Base-by-base conservation (phyloP, 2,329 filamentous ascomycete genomes). In the Scedosporium minutisporum region DNA sequence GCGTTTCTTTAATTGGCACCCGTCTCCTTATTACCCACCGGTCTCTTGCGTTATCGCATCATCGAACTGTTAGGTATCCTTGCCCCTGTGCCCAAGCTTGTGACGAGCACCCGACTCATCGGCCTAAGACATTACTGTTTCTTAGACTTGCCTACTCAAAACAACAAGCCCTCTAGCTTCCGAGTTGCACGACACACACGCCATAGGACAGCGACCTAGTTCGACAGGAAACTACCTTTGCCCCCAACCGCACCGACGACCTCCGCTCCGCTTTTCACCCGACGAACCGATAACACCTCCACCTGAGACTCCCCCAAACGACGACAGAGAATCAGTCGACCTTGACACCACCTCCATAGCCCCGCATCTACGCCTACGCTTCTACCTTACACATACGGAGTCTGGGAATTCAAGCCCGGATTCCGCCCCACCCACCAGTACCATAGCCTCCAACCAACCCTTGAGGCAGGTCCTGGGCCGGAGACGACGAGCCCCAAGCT, bases 381-480 rank as follows among this genome's bases (percentile, higher is more conserved):
- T 57, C 57, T 16, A 25, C 57, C n/a, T 44, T 59, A 42, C n/a
- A 25, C 41, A 46, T 25, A n/a, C 33, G 60, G 60, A 62, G 48
- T 62, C 60, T 62, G 33, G 51, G 60, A 29, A 23, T 55, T 46
- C 53, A 57, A 42, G 38, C 60, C 60, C 60, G 29, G 60, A 62
- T 62, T 62, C 60, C 60, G 27, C 33, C 23, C 53, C 3, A 29
- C 16, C 23, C n/a, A 67, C 69, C 70, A 71, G 71, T 73, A 77
- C 77, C 68, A 78, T 77, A 77, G 72, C 69, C 70, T 72, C 72
- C 72, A 74, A 74, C 67, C 65, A 65, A 65, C 65, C 64, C 65
- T 69, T 71, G 58, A 68, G 69, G 64, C 74, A 74, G 71, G 73
- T 83, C 66, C 75, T 86, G 68, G 82, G 84, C 71, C 78, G 83